phyloP scores from a whole-genome alignment of 2,329 filamentous ascomycete species.

The Monilinia laxa region DNA sequence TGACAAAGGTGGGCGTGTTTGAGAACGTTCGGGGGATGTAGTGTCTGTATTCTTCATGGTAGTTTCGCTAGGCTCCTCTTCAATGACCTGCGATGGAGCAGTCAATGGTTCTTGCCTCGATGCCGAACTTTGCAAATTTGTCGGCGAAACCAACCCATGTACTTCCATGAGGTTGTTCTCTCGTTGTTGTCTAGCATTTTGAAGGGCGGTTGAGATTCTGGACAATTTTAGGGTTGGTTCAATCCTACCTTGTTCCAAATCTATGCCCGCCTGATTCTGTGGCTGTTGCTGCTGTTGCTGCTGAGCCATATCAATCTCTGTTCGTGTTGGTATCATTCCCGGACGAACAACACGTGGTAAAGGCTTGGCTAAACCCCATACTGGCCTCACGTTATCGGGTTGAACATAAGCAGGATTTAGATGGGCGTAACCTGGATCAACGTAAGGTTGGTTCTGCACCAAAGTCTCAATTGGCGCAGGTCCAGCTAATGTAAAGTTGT shows the following conservation, averaged over 20 bases:
- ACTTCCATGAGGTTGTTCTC: constrained; percentile 29
- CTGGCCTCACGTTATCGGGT: constrained; percentile 48
- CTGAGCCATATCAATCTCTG: constrained; percentile 42
- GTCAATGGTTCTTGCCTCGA: constrained; percentile 20
- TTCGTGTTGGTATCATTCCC: constrained; percentile 51
- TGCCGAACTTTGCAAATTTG: constrained; percentile 13
- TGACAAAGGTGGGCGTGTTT: constrained; percentile 12
- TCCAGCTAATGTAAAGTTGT: constrained; percentile 39
- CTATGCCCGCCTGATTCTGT: constrained; percentile 43
- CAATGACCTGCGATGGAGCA: constrained; percentile 25
- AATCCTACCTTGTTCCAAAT: constrained; percentile 47
- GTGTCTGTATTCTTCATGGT: neutral
- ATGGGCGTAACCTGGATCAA: constrained; percentile 54
- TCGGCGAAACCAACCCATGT: constrained; percentile 21
- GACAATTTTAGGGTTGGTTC: constrained; percentile 36
- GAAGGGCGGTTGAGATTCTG: constrained; percentile 31
- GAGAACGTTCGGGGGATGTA: neutral
- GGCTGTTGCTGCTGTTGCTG: constrained; percentile 35
- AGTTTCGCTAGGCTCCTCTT: constrained; percentile 22
- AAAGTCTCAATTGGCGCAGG: constrained; percentile 31
- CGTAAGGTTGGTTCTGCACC: constrained; percentile 45
- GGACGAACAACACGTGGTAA: constrained; percentile 53
- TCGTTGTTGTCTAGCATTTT: constrained; percentile 30
- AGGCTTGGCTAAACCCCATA: constrained; percentile 55
- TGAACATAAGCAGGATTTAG: constrained; percentile 57